phyloP scores from a whole-genome alignment of 352 stramenopile genomes.

The Pythium phragmitis region DNA sequence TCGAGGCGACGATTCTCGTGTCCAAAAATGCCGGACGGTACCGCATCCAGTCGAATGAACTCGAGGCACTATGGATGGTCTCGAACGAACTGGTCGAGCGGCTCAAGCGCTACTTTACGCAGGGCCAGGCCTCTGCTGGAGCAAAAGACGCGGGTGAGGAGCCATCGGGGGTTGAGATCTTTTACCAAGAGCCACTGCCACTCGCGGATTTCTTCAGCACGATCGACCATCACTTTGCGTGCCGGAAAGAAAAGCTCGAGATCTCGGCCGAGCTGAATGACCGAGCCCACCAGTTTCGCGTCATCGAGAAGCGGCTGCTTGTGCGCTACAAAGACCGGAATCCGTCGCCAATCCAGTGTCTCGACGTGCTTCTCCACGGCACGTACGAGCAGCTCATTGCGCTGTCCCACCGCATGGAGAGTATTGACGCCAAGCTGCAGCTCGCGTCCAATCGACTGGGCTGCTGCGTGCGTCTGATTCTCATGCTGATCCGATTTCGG shows the following conservation, averaged over 20 bases:
- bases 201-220: conserved; percentile 85
- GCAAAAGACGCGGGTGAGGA: conserved; percentile 21
- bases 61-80: conserved; percentile 80
- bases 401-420: conserved; percentile 71
- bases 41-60: conserved; percentile 83
- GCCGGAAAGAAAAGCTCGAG: conserved; percentile 63
- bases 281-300: conserved; percentile 81
- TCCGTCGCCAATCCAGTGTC: conserved; percentile 67
- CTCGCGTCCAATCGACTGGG: conserved; percentile 59
- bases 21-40: conserved; percentile 90
- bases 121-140: conserved; percentile 21
- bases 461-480: conserved; percentile 74
- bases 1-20: conserved; percentile 83
- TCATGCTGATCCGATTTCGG: conserved; percentile 82
- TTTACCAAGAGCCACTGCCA: conserved; percentile 83
- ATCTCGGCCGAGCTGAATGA: conserved; percentile 77
- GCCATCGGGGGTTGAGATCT: conserved; percentile 41
- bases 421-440: conserved; percentile 50
- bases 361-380: conserved; percentile 85
- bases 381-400: conserved; percentile 84
- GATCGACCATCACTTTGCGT: conserved; percentile 85
- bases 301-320: conserved; percentile 90
- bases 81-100: conserved; percentile 72
- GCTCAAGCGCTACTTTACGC: conserved; percentile 51
- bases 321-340: conserved; percentile 90